Percentiles rank a stretch among this genome's conserved stretches.
These are phyloP conservation scores for Trifolium repens DNA, from an alignment of 306 rosid species.

Conservation along the genomic window DNA sequence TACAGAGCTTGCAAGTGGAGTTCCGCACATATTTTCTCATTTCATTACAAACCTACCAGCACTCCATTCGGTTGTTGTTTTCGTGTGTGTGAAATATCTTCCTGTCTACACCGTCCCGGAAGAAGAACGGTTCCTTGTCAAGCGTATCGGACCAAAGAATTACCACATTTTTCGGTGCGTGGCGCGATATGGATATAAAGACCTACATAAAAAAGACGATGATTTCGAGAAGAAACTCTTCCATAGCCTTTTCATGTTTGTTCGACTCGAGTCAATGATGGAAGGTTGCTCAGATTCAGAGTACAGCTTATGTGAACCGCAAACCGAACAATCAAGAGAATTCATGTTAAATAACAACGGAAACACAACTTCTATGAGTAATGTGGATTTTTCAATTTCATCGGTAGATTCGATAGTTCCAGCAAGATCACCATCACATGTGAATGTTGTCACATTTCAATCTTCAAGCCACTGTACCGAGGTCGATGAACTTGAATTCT, in stretches of 20 bases:
- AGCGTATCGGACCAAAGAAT: conserved; percentile 81
- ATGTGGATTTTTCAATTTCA: conserved; percentile 51
- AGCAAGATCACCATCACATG: conserved; percentile 51
- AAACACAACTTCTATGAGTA: conserved; percentile 48
- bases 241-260: conserved; percentile 68
- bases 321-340: conserved; percentile 52
- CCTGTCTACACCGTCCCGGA: conserved; percentile 93
- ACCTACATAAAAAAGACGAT: conserved; percentile 83
- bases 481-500: conserved; percentile 75
- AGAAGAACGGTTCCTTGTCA: conserved; percentile 87
- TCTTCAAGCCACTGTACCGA: conserved; percentile 55
- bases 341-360: conserved; percentile 43
- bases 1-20: conserved; percentile 93
- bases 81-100: conserved; percentile 91
- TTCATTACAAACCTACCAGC: conserved; percentile 97
- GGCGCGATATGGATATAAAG: conserved; percentile 89
- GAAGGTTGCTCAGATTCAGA: conserved; percentile 93
- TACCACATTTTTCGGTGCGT: conserved; percentile 95
- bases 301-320: conserved; percentile 61
- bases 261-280: conserved; percentile 83
- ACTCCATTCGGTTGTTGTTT: conserved; percentile 85
- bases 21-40: conserved; percentile 95
- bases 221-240: conserved; percentile 89
- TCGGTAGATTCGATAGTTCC: conserved; percentile 71
- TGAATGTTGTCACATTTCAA: conserved; percentile 41